Conservation (phyloP, 1,284 basidiomycete species). For the Vanrija pseudolonga region DNA sequence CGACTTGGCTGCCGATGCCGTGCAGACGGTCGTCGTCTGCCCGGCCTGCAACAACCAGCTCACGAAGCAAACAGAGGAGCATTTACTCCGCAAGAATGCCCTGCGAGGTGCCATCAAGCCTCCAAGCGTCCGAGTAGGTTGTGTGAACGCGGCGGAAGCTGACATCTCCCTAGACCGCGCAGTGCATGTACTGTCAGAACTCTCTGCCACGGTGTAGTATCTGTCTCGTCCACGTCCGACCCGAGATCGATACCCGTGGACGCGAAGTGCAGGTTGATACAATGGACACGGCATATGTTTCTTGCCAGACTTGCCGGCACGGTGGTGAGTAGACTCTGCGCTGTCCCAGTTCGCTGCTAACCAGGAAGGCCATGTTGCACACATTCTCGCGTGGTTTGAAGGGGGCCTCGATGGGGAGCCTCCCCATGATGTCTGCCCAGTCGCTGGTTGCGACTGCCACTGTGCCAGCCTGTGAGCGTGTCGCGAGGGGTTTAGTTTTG, state of each 20-base stretch:
- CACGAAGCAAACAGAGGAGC: slow-evolving; percentile 29
- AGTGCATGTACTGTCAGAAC: slow-evolving; percentile 40
- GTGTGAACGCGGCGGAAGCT: too few species aligned
- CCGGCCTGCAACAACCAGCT: slow-evolving; percentile 41
- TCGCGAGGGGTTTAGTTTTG: neutral
- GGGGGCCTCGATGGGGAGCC: slow-evolving; percentile 41
- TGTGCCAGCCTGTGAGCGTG: slow-evolving; percentile 34
- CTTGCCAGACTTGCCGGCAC: slow-evolving; percentile 48
- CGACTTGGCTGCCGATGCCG: slow-evolving; percentile 6
- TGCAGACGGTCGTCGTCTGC: slow-evolving; percentile 25
- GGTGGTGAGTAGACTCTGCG: slow-evolving; percentile 30
- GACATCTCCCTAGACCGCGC: slow-evolving; percentile 21
- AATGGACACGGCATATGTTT: slow-evolving; percentile 43
- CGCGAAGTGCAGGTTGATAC: slow-evolving; percentile 23
- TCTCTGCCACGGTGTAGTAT: slow-evolving; percentile 44
- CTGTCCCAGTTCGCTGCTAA: neutral
- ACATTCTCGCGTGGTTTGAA: slow-evolving; percentile 46
- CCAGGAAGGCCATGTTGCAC: slow-evolving; percentile 38
- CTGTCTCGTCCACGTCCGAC: slow-evolving; percentile 39
- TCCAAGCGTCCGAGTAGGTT: slow-evolving; percentile 39
- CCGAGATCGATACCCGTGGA: slow-evolving; percentile 13
- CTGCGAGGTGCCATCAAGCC: slow-evolving; percentile 30
- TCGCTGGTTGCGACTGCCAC: slow-evolving; percentile 43
- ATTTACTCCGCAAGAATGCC: slow-evolving; percentile 38
- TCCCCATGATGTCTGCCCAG: slow-evolving; percentile 41